phyloP scores from a whole-genome alignment of 768 basidiomycete genomes.

The Lactarius tabidus region DNA sequence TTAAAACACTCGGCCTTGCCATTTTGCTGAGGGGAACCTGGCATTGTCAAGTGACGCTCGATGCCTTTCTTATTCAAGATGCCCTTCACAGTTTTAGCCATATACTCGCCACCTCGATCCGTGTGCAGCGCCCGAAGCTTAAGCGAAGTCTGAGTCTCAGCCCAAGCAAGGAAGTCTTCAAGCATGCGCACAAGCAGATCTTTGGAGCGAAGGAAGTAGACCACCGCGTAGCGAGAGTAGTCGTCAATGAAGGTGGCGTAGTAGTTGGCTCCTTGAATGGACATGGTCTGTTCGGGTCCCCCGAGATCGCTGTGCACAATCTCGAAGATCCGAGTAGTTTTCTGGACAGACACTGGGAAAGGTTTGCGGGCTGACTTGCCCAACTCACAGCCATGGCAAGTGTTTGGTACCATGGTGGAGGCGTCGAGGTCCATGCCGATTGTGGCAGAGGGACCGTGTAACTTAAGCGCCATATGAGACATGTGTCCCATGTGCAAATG shows the following conservation, averaged over 20 bases:
- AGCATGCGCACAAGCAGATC: background rate
- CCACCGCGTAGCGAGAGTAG: background rate
- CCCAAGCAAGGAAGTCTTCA: conserved; percentile 24
- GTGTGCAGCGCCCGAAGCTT: conserved; percentile 36
- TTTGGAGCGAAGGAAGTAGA: background rate
- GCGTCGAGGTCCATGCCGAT: background rate
- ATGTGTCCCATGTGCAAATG: background rate
- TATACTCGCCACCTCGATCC: conserved; percentile 28
- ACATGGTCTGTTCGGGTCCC: background rate
- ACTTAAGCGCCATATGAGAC: background rate
- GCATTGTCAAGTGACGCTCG: background rate
- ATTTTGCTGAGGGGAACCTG: too few relatives aligned
- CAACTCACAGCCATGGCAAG: background rate
- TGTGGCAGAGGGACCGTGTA: background rate
- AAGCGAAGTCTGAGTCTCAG: conserved; percentile 31
- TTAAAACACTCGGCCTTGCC: too few relatives aligned
- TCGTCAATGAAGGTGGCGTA: background rate
- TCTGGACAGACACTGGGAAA: background rate
- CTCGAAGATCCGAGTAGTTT: background rate
- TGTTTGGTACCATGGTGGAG: background rate
- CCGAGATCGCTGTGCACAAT: background rate
- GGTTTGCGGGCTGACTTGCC: background rate
- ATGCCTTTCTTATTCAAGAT: conserved; percentile 39
- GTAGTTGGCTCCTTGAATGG: background rate
- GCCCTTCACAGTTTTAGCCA: conserved; percentile 33